Base-by-base conservation (phyloP, 139 green algal species). In the Ettlia oleoabundans region DNA sequence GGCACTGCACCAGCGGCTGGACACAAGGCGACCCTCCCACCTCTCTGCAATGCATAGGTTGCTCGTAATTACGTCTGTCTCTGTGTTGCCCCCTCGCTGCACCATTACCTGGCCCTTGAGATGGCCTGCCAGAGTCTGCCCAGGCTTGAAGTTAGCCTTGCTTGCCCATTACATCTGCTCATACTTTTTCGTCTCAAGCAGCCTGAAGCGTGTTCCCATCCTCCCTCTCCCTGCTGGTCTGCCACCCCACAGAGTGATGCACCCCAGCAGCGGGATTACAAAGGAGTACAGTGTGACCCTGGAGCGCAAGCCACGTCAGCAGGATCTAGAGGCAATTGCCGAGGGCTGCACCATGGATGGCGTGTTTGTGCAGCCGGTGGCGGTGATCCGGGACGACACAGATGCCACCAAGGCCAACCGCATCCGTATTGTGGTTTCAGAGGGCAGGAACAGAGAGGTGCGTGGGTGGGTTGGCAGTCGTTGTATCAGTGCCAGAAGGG, bases 361-460 rank as follows among this genome's bases (percentile, higher is more conserved):
- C 58, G 77, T 82, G 78, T 74, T 83, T 32, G 86, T 93, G 70
- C 24, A 65, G 42, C 92, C 91, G 30, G 53, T 90, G 58, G 80
- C 84, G 35, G 69, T 89, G 32, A 32, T 38, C 19, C 10, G 84
- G 7, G 86, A 89, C 65, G 76, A 68, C 67, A 86, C 62, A 38
- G 84, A 86, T 68, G 32, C 70, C 10, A 52, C 33, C 15, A 78
- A 86, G 28, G 41, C 53, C 22, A 83, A 89, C 40, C 70, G 84
- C 52, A 61, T 97, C 2, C 73, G 90, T 4, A 71, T 98, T 1
- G 87, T 95, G n/a, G 88, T 98, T 4, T 69, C 83, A 26, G 94
- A 97, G 82, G 94, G 93, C 26, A 90, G 93, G 64, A 95, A 96
- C 53, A 90, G 92, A 40, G 94, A 97, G 90, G 94, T 95, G 32